Base-by-base conservation (phyloP, 495 filamentous ascomycete genomes). In the Hyaloscypha finlandica region DNA sequence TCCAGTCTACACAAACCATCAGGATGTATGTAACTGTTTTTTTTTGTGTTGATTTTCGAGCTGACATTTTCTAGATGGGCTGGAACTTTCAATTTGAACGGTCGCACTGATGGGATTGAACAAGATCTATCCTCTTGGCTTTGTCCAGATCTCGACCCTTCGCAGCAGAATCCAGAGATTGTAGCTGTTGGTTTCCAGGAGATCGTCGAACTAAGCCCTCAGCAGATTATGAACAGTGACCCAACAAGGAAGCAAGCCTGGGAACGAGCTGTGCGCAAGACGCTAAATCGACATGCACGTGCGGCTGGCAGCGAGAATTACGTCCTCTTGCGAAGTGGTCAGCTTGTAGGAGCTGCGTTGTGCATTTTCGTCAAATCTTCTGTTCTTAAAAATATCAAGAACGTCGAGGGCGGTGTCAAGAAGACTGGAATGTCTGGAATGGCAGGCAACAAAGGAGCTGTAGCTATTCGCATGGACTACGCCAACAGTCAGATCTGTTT, bases 191-290 rank as follows among this genome's bases (percentile, higher is more conserved):
- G 92, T 0, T 98, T 99, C 70, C 95, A 99, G 71, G 95, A 99
- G 79, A 98, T 99, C 62, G 96, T 99, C 19, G 89, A 94, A 73
- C 82, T 99, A 16, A 97, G 92, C 71, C 94, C 96, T 20, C 94
- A 98, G 76, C 96, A 99, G 73, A 98, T 99, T 73, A 98, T 99
- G 93, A 96, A 95, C 61, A 97, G 93, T 48, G 94, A 98, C 80
- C 95, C 96, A 29, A 85, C 85, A 9, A 86, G 91, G 64, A 89
- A 94, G 60, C 89, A 93, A 72, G 78, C 84, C 25, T 99, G 95
- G 95, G 94, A 99, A 76, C 76, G 78, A 67, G 88, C 92, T 6
- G 92, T 97, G 11, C 86, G 89, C 65, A 83, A 80, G 63, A 92
- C 90, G 22, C 75, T 99, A 53, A 97, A 98, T 68, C 70, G 70